These are phyloP conservation scores for Rhododendron molle DNA, from an alignment of 148 eudicot species.

Conservation along the genomic window DNA sequence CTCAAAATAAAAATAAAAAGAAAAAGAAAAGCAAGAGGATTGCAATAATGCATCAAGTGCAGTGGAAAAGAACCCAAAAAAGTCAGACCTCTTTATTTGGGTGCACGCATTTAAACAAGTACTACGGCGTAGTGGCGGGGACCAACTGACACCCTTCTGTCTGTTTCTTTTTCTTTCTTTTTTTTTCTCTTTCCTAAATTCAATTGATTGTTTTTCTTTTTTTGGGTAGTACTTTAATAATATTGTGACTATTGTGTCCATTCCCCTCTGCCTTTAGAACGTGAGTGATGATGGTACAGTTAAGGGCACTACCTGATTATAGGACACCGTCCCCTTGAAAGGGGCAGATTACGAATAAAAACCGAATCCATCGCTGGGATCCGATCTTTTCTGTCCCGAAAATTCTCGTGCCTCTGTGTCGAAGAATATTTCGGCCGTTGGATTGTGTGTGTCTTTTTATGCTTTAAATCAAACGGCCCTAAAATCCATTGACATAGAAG, in stretches of 20 bases:
- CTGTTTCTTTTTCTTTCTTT: neutral
- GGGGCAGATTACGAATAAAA: neutral
- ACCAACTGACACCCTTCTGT: neutral
- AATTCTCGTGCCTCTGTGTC: accelerated
- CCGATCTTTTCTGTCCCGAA: no score
- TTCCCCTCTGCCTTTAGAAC: neutral
- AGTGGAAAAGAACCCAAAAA: neutral
- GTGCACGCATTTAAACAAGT: neutral
- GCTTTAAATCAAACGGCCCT: no score
- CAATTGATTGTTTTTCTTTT: neutral
- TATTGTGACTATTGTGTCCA: neutral
- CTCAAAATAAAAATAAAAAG: no score
- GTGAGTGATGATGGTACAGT: neutral
- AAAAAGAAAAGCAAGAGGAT: neutral
- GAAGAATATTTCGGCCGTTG: no score
- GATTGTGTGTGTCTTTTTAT: no score
- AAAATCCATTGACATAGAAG: no score
- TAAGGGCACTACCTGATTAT: neutral
- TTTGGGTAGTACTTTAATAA: neutral
- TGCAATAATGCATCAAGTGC: neutral
- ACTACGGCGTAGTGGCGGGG: conserved; percentile 1
- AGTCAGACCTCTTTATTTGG: neutral
- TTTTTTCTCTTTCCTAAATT: neutral
- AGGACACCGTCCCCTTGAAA: neutral
- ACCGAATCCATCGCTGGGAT: no score